A percentile compares a stretch with the other conserved stretches of the same genome.
Evolutionary conservation across 352 stramenopile species (phyloP).

Genomic region (Phytopythium mirpurense): DNA sequence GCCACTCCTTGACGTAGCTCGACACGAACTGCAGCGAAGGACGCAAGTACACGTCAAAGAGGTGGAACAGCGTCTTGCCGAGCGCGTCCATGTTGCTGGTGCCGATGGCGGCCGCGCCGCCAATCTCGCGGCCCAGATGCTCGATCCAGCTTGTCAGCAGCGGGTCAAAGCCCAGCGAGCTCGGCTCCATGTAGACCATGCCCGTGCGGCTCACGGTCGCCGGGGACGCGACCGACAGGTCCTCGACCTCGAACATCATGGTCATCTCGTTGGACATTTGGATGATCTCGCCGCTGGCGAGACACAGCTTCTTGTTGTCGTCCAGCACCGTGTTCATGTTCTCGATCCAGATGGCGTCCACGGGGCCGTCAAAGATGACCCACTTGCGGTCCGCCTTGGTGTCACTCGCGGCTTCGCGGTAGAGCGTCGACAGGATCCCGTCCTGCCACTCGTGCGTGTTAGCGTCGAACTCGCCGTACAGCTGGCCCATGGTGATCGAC

Average conservation of each 20-base stretch:
- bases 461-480: slow-evolving; percentile 94
- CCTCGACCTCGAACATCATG: slow-evolving; percentile 98
- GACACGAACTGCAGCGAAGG: slow-evolving; percentile 80
- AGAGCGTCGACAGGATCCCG: slow-evolving; percentile 93
- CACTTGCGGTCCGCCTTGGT: slow-evolving; percentile 91
- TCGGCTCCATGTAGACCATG: slow-evolving; percentile 97
- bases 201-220: slow-evolving; percentile 93
- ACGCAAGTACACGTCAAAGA: slow-evolving; percentile 89
- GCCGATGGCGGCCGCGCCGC: slow-evolving; percentile 29
- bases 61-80: slow-evolving; percentile 42
- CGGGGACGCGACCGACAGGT: slow-evolving; percentile 91
- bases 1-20: slow-evolving; percentile 86
- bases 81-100: slow-evolving; percentile 40
- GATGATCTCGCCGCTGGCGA: slow-evolving; percentile 93
- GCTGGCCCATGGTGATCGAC: slow-evolving; percentile 92
- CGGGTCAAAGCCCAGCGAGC: slow-evolving; percentile 88
- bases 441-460: slow-evolving; percentile 96
- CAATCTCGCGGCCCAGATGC: slow-evolving; percentile 53
- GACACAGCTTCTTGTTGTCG: slow-evolving; percentile 94
- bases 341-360: slow-evolving; percentile 96
- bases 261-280: slow-evolving; percentile 95
- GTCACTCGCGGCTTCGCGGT: slow-evolving; percentile 82
- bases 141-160: slow-evolving; percentile 89
- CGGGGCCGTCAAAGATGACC: slow-evolving; percentile 93
- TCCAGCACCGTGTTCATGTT: slow-evolving; percentile 97